Evolutionary conservation across 495 filamentous ascomycete genomes (phyloP).

Genomic region (Aspergillus saccharolyticus): DNA sequence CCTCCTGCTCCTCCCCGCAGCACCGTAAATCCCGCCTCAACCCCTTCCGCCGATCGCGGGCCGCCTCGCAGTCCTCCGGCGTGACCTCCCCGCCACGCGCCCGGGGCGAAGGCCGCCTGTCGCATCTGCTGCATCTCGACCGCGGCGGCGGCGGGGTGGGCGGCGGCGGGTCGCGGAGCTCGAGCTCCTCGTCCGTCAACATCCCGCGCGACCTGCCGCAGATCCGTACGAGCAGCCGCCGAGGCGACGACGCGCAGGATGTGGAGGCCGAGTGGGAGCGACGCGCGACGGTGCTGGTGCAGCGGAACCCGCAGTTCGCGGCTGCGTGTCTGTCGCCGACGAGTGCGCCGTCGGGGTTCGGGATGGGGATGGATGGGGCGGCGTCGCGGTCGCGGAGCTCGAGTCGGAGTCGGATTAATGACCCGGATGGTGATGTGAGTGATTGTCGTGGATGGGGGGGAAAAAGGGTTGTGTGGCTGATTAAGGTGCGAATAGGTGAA

Average conservation of each 20-base stretch:
- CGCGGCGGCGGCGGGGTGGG: constrained; percentile 32
- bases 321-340: constrained; percentile 22
- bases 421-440: constrained; percentile 42
- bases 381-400: constrained; percentile 28
- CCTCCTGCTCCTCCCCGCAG: constrained; percentile 29
- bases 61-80: constrained; percentile 32
- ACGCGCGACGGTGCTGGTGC: constrained; percentile 77
- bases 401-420: constrained; percentile 31
- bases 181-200: constrained; percentile 57
- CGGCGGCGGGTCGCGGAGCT: constrained; percentile 35
- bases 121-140: constrained; percentile 64
- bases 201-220: constrained; percentile 76
- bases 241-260: constrained; percentile 39
- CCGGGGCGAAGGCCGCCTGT: constrained; percentile 51
- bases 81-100: constrained; percentile 21
- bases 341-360: constrained; percentile 14
- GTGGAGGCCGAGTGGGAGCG: constrained; percentile 73
- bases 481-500: constrained; percentile 51
- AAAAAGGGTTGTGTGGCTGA: background rate
- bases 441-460: too few species aligned
- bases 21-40: constrained; percentile 47
- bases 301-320: constrained; percentile 50
- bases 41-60: constrained; percentile 45
- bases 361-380: constrained; percentile 9
- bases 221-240: constrained; percentile 45